A percentile compares a stretch with the other conserved stretches of the same genome.
These are phyloP conservation scores for Penicillium ucsense DNA, from an alignment of 495 filamentous ascomycete genomes.

Conservation along the genomic window DNA sequence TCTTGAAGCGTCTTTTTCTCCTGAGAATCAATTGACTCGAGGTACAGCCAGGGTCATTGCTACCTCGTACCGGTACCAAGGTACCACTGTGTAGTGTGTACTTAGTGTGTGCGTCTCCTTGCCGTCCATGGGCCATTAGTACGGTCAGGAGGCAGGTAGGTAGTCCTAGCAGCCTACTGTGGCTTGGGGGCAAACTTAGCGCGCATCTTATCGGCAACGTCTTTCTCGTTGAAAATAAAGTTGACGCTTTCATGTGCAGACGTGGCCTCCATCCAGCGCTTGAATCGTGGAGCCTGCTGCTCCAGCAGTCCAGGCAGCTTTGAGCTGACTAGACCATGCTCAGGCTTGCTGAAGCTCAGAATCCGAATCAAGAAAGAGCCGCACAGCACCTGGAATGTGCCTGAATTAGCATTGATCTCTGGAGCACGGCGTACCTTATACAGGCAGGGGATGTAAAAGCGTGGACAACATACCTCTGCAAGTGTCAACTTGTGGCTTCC, in stretches of 20 bases:
- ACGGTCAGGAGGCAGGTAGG: too few species aligned
- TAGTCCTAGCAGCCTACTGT: slow-evolving; percentile 3
- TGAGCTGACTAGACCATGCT: slow-evolving; percentile 40
- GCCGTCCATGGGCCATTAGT: too few species aligned
- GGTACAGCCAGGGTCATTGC: too few species aligned
- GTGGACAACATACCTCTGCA: slow-evolving; percentile 54
- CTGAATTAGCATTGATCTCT: not conserved
- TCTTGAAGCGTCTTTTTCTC: too few species aligned
- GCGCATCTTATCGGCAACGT: slow-evolving; percentile 13
- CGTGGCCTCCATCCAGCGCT: slow-evolving; percentile 57
- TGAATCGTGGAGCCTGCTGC: slow-evolving; percentile 51
- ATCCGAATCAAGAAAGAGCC: slow-evolving; percentile 60
- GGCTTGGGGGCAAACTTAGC: slow-evolving; percentile 17
- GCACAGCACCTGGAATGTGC: slow-evolving; percentile 41
- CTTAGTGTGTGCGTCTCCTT: too few species aligned
- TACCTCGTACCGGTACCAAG: too few species aligned
- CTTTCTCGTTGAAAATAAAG: slow-evolving; percentile 48
- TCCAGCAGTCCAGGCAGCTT: slow-evolving; percentile 38
- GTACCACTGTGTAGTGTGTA: too few species aligned
- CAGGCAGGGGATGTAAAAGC: not conserved
- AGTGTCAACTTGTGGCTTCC: slow-evolving; percentile 64
- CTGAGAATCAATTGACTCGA: too few species aligned
- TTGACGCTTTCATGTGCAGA: slow-evolving; percentile 55
- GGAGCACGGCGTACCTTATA: not conserved
- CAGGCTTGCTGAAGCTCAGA: slow-evolving; percentile 38